Evolutionary conservation across 345 rosid genomes (phyloP), one percentile per base, ranked within the genome.

Genomic region (Eucalyptus tenuipes): DNA sequence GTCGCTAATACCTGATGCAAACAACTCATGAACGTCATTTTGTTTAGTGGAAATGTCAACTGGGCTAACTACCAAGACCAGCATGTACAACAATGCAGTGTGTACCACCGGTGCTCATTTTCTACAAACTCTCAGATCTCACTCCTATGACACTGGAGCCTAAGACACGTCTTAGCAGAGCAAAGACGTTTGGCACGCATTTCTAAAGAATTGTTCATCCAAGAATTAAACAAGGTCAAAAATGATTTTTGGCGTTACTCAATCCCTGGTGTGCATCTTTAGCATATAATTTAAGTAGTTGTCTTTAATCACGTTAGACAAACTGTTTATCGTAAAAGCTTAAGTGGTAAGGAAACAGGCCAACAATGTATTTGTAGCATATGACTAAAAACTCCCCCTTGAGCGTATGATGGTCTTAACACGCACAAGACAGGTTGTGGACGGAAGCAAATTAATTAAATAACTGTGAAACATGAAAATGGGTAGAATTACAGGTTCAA

Each of bases 1-100:
- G 90, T 97, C 98, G 24, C 97, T 88, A 91, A 97, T 93, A 71
- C 99, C 99, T 97, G 93, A 90, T 85, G 88, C 84, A 88, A 50
- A 82, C 66, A n/a, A 86, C 53, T 24, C 42, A 42, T 31, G 66
- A 88, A 85, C 27, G 16, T 64, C 48, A 86, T 57, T 29, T 59
- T 20, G 13, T 42, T 88, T 52, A 68, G 33, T 13, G 2, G 22
- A 86, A 66, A 75, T 75, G 29, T 75, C 47, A 75, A 75, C 29
- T 75, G 47, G 47, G 84, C 47, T 57, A 64, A 52, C 27, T 84
- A 33, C 11, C n/a, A 15, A 84, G 44, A 37, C 27, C 68, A 33
- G 49, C 81, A 29, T 22, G 48, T 40, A 1, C 31, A 71, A 33
- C 13, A 37, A 7, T n/a, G 20, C 13, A 37, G 37, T 27, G 40